These are phyloP conservation scores for Escallonia herrerae DNA, from an alignment of 129 eudicot genomes.

Conservation along the genomic window DNA sequence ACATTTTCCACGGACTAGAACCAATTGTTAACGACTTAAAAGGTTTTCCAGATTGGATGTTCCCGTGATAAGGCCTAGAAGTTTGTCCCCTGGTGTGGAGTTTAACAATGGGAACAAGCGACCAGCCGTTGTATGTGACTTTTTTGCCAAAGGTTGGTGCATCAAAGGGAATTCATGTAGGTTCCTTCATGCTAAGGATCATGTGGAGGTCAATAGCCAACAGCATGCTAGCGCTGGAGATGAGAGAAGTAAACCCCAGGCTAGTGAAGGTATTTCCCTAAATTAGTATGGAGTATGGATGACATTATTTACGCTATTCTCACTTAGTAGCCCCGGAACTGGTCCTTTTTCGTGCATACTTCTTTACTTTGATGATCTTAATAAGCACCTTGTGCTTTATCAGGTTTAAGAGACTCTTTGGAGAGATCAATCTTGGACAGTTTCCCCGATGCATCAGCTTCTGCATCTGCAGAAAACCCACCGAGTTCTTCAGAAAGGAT, in stretches of 20 bases:
- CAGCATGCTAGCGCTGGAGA: slow-evolving; percentile 24
- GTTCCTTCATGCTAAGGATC: slow-evolving; percentile 59
- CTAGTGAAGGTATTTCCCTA: slow-evolving; percentile 36
- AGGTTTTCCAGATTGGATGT: slow-evolving; percentile 58
- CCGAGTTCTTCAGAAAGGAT: slow-evolving; percentile 14
- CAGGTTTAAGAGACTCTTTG: slow-evolving; percentile 28
- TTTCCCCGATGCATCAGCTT: slow-evolving; percentile 20
- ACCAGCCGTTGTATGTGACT: slow-evolving; percentile 55
- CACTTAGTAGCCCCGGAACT: no score
- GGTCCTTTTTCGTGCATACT: no score
- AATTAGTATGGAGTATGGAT: no score
- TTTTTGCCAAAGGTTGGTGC: slow-evolving; percentile 94
- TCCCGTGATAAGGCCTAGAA: slow-evolving; percentile 45
- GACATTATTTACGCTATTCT: no score
- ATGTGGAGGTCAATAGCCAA: slow-evolving; percentile 17
- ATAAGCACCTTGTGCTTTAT: slow-evolving; percentile 22
- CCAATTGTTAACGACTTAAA: slow-evolving; percentile 30
- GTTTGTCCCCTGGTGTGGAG: slow-evolving; percentile 46
- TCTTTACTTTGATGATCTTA: slow-evolving; percentile 9
- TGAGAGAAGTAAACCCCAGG: slow-evolving; percentile 26
- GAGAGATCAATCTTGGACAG: slow-evolving; percentile 9
- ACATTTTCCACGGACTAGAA: slow-evolving; percentile 15
- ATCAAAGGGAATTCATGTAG: slow-evolving; percentile 88
- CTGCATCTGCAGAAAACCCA: slow-evolving; percentile 10
- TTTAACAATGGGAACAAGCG: slow-evolving; percentile 42